Evolutionary conservation across 441 rosid genomes (phyloP), one percentile per base, ranked within the genome.

Genomic region (Syzygium syzygioides): DNA sequence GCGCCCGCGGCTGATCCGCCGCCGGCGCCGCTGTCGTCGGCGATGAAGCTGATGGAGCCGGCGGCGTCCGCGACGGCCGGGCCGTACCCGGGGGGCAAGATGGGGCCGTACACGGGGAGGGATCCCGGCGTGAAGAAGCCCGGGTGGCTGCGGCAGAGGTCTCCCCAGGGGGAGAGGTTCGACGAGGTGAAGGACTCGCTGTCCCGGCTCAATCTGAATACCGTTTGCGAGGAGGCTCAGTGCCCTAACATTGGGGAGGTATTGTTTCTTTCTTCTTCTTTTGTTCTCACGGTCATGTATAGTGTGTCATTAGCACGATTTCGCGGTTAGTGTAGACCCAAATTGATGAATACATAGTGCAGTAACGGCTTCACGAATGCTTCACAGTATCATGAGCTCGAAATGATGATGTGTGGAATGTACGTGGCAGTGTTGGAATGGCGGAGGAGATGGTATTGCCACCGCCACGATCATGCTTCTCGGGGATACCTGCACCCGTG

Each of bases 171-270:
- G 2, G 95, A 93, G 76, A 94, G 92, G 94, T 98, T 93, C 91
- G 93, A 94, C 59, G 95, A 96, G 86, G 98, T 98, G 37, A 98
- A 98, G 86, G 92, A 94, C 11, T 94, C 98, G 13, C 92, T 97
- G 19, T 95, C 99, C 60, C 90, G 93, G 76, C 93, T 97, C 87
- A 97, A 94, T 37, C 99, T 98, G 86, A 95, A 96, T 59, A 97
- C 99, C 89, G 99, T 98, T 30, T 98, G 99, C 59, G 97, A 97
- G 86, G 99, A 97, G 91, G 99, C 99, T 79, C 99, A 97, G 89
- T 97, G 99, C 91, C 99, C 99, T 71, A 98, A 98, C 88, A 96
- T 97, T 45, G 99, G 99, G 85, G 99, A 96, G 98, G 98, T 94
- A 88, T 19, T n/a, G 18, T 6, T 50, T 86, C 34, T 34, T 14